These are phyloP conservation scores for Globisporangium carolinianum DNA, from an alignment of 352 stramenopile species.

Conservation along the genomic window DNA sequence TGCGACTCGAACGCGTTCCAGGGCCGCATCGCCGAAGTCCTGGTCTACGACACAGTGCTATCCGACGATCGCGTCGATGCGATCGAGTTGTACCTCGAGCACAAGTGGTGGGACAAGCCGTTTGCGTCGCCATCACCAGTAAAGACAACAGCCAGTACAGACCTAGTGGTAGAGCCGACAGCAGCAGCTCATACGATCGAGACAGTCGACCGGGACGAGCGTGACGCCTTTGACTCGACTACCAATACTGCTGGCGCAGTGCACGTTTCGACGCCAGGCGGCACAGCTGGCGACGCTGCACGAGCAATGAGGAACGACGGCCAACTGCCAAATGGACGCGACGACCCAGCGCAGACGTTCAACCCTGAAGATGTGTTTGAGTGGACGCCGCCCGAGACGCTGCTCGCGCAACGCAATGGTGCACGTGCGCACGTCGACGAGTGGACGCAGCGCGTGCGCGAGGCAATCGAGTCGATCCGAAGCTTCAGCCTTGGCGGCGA, in stretches of 20 bases:
- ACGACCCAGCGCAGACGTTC: conserved; percentile 13
- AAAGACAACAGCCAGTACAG: too few species aligned
- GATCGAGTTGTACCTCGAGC: conserved; percentile 38
- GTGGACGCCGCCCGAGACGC: conserved; percentile 30
- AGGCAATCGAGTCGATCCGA: conserved; percentile 38
- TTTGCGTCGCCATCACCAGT: conserved; percentile 8
- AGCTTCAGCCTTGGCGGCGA: conserved; percentile 56
- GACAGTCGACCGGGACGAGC: background rate
- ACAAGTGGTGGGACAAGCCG: conserved; percentile 38
- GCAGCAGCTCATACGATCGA: background rate
- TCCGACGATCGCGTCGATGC: conserved; percentile 18
- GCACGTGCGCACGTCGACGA: conserved; percentile 14
- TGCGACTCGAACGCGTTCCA: conserved; percentile 62
- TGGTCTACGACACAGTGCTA: conserved; percentile 43
- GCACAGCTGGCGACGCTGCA: background rate
- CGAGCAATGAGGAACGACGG: background rate
- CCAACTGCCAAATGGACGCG: background rate
- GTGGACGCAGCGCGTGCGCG: conserved; percentile 37
- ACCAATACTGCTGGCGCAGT: too few species aligned
- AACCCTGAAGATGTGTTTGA: conserved; percentile 58
- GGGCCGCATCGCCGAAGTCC: conserved; percentile 42
- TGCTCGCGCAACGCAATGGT: conserved; percentile 14
- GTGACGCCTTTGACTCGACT: too few species aligned
- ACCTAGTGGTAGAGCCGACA: background rate
- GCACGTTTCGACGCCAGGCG: background rate